A percentile compares a stretch with the other conserved stretches of the same genome.
phyloP scores from a whole-genome alignment of 1,139 yeast species.

The Saccharomyces hybrid region DNA sequence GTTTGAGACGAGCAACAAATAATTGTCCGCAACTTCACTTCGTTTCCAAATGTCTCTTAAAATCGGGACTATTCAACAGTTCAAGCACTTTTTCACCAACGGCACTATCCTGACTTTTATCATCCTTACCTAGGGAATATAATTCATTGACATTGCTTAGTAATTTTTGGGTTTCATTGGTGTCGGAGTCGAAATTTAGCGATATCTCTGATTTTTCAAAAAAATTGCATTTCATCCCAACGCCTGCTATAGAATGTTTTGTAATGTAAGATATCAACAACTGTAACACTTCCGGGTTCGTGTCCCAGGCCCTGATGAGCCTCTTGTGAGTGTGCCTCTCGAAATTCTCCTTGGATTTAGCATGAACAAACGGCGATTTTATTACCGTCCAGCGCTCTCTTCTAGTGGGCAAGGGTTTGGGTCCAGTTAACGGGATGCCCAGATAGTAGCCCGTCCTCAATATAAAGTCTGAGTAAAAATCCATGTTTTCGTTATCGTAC shows the following conservation, averaged over 20 bases:
- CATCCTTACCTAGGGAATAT: slow-evolving; percentile 7
- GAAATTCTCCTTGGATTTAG: slow-evolving; percentile 91
- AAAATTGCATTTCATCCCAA: slow-evolving; percentile 71
- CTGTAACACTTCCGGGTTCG: slow-evolving; percentile 79
- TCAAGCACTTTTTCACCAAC: slow-evolving; percentile 69
- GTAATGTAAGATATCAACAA: slow-evolving; percentile 72
- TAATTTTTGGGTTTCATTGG: slow-evolving; percentile 1
- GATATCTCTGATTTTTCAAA: slow-evolving; percentile 46
- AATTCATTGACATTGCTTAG: background rate
- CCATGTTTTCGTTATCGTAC: slow-evolving; percentile 61
- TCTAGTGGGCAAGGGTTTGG: slow-evolving; percentile 58
- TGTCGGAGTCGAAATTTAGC: slow-evolving; percentile 35
- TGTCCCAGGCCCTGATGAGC: slow-evolving; percentile 67
- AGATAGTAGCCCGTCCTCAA: slow-evolving; percentile 83
- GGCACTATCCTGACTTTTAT: slow-evolving; percentile 1
- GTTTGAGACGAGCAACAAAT: background rate
- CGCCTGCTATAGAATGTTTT: slow-evolving; percentile 73
- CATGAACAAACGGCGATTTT: slow-evolving; percentile 88
- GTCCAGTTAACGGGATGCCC: slow-evolving; percentile 74
- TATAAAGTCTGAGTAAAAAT: slow-evolving; percentile 77
- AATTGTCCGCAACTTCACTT: background rate
- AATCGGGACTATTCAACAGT: slow-evolving; percentile 57
- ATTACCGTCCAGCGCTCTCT: slow-evolving; percentile 92
- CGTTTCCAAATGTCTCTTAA: slow-evolving; percentile 35
- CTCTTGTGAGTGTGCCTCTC: slow-evolving; percentile 80